A percentile compares a stretch with the other conserved stretches of the same genome.
Evolutionary conservation across 192 early-diverging fungal genomes (phyloP).

Genomic region (Helicostylum pulchrum): DNA sequence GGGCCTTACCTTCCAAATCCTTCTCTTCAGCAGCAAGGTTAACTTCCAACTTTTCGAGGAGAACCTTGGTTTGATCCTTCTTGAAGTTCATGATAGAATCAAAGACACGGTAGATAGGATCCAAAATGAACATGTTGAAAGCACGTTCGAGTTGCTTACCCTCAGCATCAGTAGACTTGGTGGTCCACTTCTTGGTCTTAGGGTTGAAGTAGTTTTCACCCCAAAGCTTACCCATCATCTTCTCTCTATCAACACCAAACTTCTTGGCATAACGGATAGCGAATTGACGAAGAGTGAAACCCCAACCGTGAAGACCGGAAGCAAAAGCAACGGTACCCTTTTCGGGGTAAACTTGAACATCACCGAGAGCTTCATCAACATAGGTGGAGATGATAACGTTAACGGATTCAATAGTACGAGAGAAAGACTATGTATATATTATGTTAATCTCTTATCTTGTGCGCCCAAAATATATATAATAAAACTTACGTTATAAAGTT

Average conservation of each 20-base stretch:
- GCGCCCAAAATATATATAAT: no score
- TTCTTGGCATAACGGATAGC: slow-evolving; percentile 95
- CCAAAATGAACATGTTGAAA: slow-evolving; percentile 95
- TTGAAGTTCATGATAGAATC: slow-evolving; percentile 95
- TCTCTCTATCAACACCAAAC: slow-evolving; percentile 92
- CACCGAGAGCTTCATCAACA: slow-evolving; percentile 82
- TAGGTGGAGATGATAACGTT: slow-evolving; percentile 98
- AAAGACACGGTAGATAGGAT: slow-evolving; percentile 97
- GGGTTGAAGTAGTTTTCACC: slow-evolving; percentile 99
- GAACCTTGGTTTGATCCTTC: slow-evolving; percentile 77
- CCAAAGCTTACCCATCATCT: slow-evolving; percentile 97
- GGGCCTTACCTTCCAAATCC: slow-evolving; percentile 87
- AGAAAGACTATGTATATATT: no score
- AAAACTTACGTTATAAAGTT: slow-evolving; percentile 88
- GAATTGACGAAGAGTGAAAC: slow-evolving; percentile 98
- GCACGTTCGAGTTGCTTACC: slow-evolving; percentile 90
- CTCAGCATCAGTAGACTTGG: slow-evolving; percentile 65
- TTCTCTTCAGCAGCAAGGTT: slow-evolving; percentile 80
- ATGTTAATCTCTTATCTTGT: no score
- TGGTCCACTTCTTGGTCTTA: slow-evolving; percentile 96
- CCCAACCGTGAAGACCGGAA: slow-evolving; percentile 99
- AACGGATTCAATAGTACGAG: slow-evolving; percentile 92
- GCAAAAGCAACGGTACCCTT: slow-evolving; percentile 95
- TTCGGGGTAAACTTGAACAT: slow-evolving; percentile 91
- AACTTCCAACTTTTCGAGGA: slow-evolving; percentile 88